phyloP scores from a whole-genome alignment of 75 land plant genomes.

The Cryptomeria japonica region DNA sequence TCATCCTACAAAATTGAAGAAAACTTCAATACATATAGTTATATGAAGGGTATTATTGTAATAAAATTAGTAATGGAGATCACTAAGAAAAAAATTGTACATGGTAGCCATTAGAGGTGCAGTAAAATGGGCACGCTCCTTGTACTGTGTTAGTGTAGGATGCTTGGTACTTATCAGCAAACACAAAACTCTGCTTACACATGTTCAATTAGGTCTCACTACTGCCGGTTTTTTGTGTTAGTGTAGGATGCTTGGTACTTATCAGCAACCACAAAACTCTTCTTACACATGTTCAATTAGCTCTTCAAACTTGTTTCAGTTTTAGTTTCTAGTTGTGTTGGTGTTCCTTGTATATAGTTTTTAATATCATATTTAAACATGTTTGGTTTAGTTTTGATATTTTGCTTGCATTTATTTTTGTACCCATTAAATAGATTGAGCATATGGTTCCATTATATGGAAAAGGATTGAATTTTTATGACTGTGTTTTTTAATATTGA shows the following conservation, averaged over 20 bases:
- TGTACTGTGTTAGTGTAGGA: conserved; percentile 17
- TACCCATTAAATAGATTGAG: too few species aligned
- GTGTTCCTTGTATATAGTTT: too few species aligned
- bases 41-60: too few species aligned
- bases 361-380: too few species aligned
- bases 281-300: neutral
- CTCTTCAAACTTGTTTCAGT: conserved; percentile 43
- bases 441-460: too few species aligned
- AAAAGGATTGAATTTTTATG: too few species aligned
- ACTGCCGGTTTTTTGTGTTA: too few species aligned
- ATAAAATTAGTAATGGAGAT: too few species aligned
- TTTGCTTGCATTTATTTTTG: too few species aligned
- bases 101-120: conserved; percentile 74
- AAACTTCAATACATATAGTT: neutral
- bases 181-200: conserved; percentile 20
- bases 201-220: neutral
- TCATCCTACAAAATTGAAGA: conserved; percentile 59
- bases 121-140: conserved; percentile 86
- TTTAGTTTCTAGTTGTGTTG: too few species aligned
- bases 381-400: too few species aligned
- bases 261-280: conserved; percentile 35
- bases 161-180: conserved; percentile 32
- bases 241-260: conserved; percentile 28
- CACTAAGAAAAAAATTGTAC: conserved; percentile 17
- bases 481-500: too few species aligned